Percentiles rank a stretch among this genome's conserved stretches.
phyloP scores from a whole-genome alignment of 192 early-diverging fungal species.

The Podila minutissima region DNA sequence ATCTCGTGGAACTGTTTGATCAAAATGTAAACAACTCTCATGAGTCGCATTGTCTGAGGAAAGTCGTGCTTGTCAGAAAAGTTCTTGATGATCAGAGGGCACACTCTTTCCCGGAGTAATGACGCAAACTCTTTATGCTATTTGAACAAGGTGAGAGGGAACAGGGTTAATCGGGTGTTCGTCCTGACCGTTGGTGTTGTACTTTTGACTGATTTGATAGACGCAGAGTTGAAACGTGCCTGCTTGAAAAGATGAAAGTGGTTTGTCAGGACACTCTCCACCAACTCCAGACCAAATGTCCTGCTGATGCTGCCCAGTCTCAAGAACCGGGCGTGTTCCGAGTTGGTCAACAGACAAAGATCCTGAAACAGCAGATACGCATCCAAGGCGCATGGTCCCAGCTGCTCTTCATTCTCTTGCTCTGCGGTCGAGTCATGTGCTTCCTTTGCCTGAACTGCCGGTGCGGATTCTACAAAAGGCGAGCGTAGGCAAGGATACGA shows the following conservation, averaged over 20 bases:
- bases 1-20: constrained; percentile 80
- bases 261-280: constrained; percentile 89
- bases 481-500: neutral
- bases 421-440: neutral
- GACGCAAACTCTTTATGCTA: constrained; percentile 78
- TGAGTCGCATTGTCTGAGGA: constrained; percentile 81
- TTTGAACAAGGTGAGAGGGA: neutral
- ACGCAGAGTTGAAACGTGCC: constrained; percentile 52
- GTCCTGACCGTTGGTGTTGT: neutral
- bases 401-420: constrained; percentile 37
- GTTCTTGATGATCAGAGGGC: constrained; percentile 90
- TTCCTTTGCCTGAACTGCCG: neutral
- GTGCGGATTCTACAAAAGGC: neutral
- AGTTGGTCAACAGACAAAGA: constrained; percentile 81
- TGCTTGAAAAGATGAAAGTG: constrained; percentile 79
- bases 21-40: constrained; percentile 81
- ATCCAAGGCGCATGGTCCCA: constrained; percentile 75
- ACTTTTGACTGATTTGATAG: too few species aligned
- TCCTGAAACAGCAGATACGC: constrained; percentile 94
- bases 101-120: constrained; percentile 83
- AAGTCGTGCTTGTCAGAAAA: constrained; percentile 94
- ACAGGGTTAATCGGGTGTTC: neutral
- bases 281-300: constrained; percentile 88
- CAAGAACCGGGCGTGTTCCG: constrained; percentile 72
- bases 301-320: constrained; percentile 63